Percentiles rank a stretch among this genome's conserved stretches.
Evolutionary conservation across 306 rosid species (phyloP).

Genomic region (Abrus precatorius): DNA sequence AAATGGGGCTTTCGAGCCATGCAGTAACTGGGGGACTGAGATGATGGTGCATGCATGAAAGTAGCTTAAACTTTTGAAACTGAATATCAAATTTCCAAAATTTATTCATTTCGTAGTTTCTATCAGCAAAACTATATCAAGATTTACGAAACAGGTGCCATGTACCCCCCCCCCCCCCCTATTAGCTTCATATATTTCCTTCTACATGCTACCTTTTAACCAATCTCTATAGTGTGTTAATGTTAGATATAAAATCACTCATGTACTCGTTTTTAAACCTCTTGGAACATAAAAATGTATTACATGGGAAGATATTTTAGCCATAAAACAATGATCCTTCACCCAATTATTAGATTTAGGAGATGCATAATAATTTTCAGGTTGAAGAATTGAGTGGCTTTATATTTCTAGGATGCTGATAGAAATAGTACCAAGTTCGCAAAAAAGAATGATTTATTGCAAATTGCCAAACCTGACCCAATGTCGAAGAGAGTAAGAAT

Average conservation of each 20-base stretch:
- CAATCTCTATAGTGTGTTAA: no score
- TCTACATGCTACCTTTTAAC: not conserved
- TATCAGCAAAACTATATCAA: not conserved
- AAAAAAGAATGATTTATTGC: not conserved
- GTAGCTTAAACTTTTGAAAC: not conserved
- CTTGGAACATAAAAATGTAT: no score
- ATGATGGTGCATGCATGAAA: not conserved
- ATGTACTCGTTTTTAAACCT: no score
- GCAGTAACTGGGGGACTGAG: not conserved
- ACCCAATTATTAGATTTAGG: not conserved
- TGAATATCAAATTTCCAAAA: not conserved
- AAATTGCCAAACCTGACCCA: no score
- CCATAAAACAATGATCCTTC: no score
- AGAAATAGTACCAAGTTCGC: no score
- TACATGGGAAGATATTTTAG: no score
- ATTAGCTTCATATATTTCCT: not conserved
- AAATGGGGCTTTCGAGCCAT: no score
- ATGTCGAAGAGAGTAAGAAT: no score
- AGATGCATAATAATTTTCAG: slow-evolving; percentile 6
- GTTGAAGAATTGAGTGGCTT: not conserved
- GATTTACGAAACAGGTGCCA: not conserved
- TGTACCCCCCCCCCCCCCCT: not conserved
- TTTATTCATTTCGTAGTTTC: not conserved
- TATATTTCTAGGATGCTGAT: not conserved
- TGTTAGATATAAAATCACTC: no score